These are phyloP conservation scores for Paramarasmius palmivorus DNA, from an alignment of 1,284 basidiomycete species.

Conservation along the genomic window DNA sequence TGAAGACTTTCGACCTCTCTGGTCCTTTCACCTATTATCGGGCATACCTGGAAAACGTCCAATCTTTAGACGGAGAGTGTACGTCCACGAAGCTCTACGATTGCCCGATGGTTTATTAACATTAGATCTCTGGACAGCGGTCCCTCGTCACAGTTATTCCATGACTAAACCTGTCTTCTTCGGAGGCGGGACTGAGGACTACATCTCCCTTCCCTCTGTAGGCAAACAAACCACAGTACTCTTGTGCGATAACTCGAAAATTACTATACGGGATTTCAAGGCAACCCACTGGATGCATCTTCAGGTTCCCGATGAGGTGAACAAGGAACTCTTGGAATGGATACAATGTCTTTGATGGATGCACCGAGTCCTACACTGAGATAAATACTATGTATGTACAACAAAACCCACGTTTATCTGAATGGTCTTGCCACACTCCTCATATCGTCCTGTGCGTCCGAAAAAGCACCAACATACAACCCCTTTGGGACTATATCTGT, in stretches of 20 bases:
- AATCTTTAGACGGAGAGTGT: neutral
- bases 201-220: neutral
- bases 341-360: neutral
- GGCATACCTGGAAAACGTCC: neutral
- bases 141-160: neutral
- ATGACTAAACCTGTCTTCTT: neutral
- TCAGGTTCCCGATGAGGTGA: neutral
- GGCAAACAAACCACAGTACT: neutral
- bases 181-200: neutral
- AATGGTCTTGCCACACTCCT: no score
- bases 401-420: no score
- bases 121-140: neutral
- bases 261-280: neutral
- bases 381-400: no score
- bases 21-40: neutral
- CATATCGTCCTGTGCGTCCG: no score
- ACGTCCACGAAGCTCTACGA: neutral
- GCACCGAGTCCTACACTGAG: no score
- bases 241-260: neutral
- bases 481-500: neutral
- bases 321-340: neutral
- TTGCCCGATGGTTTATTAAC: neutral
- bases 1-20: neutral
- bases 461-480: neutral
- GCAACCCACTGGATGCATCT: conserved; percentile 1